Base-by-base conservation (phyloP, 805 yeast species). In the Metschnikowia borealis region DNA sequence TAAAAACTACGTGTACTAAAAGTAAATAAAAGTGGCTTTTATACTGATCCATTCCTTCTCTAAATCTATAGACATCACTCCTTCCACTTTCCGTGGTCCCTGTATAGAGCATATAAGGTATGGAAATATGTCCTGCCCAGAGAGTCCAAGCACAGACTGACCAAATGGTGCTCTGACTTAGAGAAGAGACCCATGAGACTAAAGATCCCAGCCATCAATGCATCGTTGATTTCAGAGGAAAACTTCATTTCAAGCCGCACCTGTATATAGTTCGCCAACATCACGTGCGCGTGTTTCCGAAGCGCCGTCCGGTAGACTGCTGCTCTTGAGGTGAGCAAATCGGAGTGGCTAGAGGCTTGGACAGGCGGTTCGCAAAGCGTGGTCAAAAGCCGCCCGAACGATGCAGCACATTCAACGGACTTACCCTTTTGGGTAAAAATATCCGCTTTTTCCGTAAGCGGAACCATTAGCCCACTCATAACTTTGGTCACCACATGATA, bases 71-170 rank as follows among this genome's bases (percentile, higher is more conserved):
- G 17, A 14, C 15, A 17, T 33, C 18, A 52, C 26, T 53, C 89
- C 51, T 70, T 80, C 97, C 97, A 91, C 65, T 86, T 87, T 44
- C 96, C 97, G 53, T 75, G 77, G 61, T 78, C 83, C 63, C 80
- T 81, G 69, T 89, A 92, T 54, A 85, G 88, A 6, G 80, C 80
- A 59, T 87, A 89, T 38, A 91, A 61, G 0, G 80, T 71, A 60
- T 78, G 83, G 73, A 83, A 85, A 58, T 84, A 81, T 1, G 82
- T 74, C 57, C 88, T 79, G 3, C 94, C 86, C 37, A 87, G 79
- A 20, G 70, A 63, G 57, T 92, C 96, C 58, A 90, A 67, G 6
- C 84, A 76, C 3, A 83, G 74, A 60, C 80, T 87, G 18, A 85
- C 77, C 33, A 82, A 64, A 46, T 74, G 78, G 48, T 90, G 67